Evolutionary conservation across 2,329 filamentous ascomycete genomes (phyloP), one percentile per base, ranked within the genome.

Genomic region (Ceratocystis variospora): DNA sequence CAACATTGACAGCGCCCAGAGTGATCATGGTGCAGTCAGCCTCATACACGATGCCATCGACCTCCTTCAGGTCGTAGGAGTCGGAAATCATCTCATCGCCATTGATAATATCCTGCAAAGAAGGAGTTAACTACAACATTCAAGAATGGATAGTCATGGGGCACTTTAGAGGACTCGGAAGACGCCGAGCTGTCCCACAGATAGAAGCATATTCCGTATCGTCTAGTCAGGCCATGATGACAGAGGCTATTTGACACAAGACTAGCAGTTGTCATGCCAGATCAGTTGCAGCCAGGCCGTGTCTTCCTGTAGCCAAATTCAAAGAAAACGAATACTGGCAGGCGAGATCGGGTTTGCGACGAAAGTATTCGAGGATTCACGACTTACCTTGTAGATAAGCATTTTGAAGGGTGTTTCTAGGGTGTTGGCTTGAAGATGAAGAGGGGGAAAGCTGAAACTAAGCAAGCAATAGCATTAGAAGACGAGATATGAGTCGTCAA

Each of bases 51-150:
- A 89, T 81, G 71, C 84, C 86, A 77, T 92, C 89, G 70, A 93
- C 76, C 77, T 88, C 81, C 81, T 89, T 90, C 75, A 95, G 78
- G 72, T 91, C 82, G 81, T 87, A 96, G 72, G 89, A 94, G 81
- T 97, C 93, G 74, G 94, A 95, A 86, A 97, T 87, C 77, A 99
- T 84, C 87, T 99, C 94, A 80, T 96, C 93, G 71, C 81, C 89
- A 78, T 85, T 89, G 79, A 96, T 77, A 73, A 94, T 79, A 77
- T 99, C 94, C 94, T 99, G 73, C 15, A 44, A 62, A 15, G 17
- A 61, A 67, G 25, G 63, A 22, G 44, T 65, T 65, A 65, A 48
- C 15, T 50, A 44, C 33, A n/a, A n/a, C 53, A 2, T 31, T 15
- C 15, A n/a, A 53, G n/a, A 10, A 8, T 22, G 7, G 6, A 53